These are phyloP conservation scores for Leonotis leonurus DNA, from an alignment of 257 asterid species.

Conservation along the genomic window DNA sequence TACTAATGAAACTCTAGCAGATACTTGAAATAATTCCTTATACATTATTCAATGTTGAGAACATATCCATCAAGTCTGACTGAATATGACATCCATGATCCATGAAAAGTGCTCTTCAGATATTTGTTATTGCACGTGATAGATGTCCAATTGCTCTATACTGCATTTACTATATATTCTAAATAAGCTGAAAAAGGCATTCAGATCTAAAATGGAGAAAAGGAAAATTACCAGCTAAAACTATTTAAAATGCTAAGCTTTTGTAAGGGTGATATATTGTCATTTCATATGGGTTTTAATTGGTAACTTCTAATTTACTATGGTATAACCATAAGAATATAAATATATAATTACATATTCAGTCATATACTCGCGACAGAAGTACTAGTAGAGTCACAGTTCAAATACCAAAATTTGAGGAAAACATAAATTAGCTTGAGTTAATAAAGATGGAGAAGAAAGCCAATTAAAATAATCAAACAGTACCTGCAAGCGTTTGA, in stretches of 20 bases:
- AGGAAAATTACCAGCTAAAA: background rate
- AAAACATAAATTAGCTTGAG: conserved; percentile 6
- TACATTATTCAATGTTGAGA: background rate
- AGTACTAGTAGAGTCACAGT: background rate
- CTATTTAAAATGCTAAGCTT: background rate
- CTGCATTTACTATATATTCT: background rate
- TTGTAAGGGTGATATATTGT: background rate
- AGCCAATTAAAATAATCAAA: background rate
- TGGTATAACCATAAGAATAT: background rate
- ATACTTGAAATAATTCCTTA: background rate
- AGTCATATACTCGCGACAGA: background rate
- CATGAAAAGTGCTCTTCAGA: background rate
- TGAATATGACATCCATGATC: background rate
- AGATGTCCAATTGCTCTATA: background rate
- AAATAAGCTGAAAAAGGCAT: background rate
- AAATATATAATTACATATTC: background rate
- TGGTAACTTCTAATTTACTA: too few relatives aligned
- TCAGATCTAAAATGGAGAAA: background rate
- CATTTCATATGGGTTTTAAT: too few relatives aligned
- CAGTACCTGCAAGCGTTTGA: conserved; percentile 68
- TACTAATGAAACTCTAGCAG: background rate
- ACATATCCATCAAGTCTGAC: background rate
- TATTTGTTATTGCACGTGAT: background rate
- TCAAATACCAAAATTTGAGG: too few relatives aligned
- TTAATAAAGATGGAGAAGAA: conserved; percentile 10